Evolutionary conservation across 257 asterid genomes (phyloP), one percentile per base, ranked within the genome.

Genomic region (Plectranthus barbatus): DNA sequence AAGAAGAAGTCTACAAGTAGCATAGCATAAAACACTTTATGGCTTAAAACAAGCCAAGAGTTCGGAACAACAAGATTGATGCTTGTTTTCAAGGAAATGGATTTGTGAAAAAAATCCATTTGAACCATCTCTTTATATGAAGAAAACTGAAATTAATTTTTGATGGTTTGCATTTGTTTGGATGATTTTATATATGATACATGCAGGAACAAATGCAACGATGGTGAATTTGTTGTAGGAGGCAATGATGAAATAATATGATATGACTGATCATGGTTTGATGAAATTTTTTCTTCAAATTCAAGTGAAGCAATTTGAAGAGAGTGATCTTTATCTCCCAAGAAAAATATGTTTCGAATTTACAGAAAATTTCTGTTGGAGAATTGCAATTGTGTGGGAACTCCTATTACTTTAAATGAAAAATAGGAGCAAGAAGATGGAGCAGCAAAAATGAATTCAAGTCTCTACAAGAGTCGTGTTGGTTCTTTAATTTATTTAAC

Each of bases 101-200:
- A 17, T 60, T 68, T 31, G 21, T 54, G n/a, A 33, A 45, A n/a
- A n/a, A 45, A 39, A 46, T 67, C 72, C 24, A 45, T 26, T 9
- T 6, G 48, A 66, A 17, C 47, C 55, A 26, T 67, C 49, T 12
- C 72, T 67, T 3, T 40, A 66, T 40, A 63, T 54, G 14, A 64
- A 64, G 31, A 66, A 21, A 66, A 34, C 15, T 6, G 63, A 37
- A 23, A 64, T 34, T 2, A 34, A 1, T 49, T 64, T 45, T 33
- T 49, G 49, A 51, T 64, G 23, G 59, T 64, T 13, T 51, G n/a
- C 20, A 17, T 51, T 23, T 51, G 23, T 31, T 8, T 51, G 6
- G 36, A 51, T 11, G 23, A 64, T 33, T 39, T 64, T n/a, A n/a
- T n/a, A n/a, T n/a, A n/a, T n/a, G 7, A 50, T 64, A 6, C 17